These are phyloP conservation scores for Phialophora macrospora DNA, from an alignment of 2,329 filamentous ascomycete species.

Conservation along the genomic window DNA sequence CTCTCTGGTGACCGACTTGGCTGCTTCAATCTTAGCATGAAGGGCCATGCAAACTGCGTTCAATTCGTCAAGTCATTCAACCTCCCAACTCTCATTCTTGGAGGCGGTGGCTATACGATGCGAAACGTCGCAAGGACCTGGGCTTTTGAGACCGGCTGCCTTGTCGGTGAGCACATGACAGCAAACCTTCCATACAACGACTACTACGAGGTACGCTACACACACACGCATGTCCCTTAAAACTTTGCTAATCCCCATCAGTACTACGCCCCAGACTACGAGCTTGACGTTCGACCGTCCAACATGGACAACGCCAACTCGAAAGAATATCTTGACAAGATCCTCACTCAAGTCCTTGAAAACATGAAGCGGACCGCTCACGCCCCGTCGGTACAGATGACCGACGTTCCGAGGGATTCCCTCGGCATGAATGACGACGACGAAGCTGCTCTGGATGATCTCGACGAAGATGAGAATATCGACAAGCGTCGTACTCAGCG, in stretches of 20 bases:
- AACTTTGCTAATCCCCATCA: conserved; percentile 41
- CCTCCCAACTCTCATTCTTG: conserved; percentile 67
- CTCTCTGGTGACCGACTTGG: conserved; percentile 69
- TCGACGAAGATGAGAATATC: conserved; percentile 84
- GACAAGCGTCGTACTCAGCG: conserved; percentile 82
- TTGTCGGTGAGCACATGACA: conserved; percentile 81
- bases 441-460: conserved; percentile 67
- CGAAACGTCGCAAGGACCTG: conserved; percentile 67
- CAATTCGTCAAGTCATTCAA: conserved; percentile 71
- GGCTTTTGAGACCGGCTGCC: conserved; percentile 73
- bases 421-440: conserved; percentile 67
- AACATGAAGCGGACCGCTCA: conserved; percentile 68
- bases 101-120: conserved; percentile 73
- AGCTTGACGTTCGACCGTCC: conserved; percentile 70
- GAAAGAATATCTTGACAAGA: conserved; percentile 70
- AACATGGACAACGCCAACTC: conserved; percentile 76
- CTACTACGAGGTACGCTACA: conserved; percentile 72
- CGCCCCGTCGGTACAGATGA: conserved; percentile 68
- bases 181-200: conserved; percentile 92
- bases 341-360: conserved; percentile 67
- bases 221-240: not conserved
- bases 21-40: conserved; percentile 73
- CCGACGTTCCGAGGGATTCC: conserved; percentile 64
- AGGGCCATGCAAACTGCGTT: conserved; percentile 71
- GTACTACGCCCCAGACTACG: conserved; percentile 73